phyloP scores from a whole-genome alignment of 116 monocot genomes.

The Iris pallida region DNA sequence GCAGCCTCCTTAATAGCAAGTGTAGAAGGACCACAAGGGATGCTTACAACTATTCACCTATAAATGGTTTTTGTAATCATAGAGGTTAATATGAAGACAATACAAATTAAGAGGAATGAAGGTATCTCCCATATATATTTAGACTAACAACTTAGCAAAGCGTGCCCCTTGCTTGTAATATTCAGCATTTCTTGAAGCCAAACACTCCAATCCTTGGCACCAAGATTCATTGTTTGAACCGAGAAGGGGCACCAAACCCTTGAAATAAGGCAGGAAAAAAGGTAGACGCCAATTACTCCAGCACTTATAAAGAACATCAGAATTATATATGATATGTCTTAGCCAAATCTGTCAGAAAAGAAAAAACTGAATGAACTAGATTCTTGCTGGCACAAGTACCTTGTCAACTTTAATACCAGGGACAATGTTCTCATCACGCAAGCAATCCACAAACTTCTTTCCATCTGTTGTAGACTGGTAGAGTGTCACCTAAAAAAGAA shows the following conservation, averaged over 20 bases:
- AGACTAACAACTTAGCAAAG: conserved; percentile 90
- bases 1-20: conserved; percentile 96
- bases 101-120: background rate
- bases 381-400: conserved; percentile 21
- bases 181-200: conserved; percentile 85
- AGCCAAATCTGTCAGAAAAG: background rate
- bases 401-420: conserved; percentile 89
- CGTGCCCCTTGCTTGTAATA: conserved; percentile 99
- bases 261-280: background rate
- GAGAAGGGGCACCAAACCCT: conserved; percentile 76
- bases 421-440: conserved; percentile 55
- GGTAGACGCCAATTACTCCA: background rate
- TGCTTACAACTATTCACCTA: conserved; percentile 95
- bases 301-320: background rate
- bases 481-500: conserved; percentile 77
- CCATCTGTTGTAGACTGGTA: conserved; percentile 76
- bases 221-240: conserved; percentile 86
- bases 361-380: background rate
- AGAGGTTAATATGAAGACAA: background rate
- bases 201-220: conserved; percentile 84
- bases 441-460: conserved; percentile 69
- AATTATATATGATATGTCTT: background rate
- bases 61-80: conserved; percentile 11
- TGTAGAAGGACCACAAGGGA: conserved; percentile 90
- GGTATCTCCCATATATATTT: no score